phyloP scores from a whole-genome alignment of 2,329 filamentous ascomycete species.

The Clarireedia sp. region DNA sequence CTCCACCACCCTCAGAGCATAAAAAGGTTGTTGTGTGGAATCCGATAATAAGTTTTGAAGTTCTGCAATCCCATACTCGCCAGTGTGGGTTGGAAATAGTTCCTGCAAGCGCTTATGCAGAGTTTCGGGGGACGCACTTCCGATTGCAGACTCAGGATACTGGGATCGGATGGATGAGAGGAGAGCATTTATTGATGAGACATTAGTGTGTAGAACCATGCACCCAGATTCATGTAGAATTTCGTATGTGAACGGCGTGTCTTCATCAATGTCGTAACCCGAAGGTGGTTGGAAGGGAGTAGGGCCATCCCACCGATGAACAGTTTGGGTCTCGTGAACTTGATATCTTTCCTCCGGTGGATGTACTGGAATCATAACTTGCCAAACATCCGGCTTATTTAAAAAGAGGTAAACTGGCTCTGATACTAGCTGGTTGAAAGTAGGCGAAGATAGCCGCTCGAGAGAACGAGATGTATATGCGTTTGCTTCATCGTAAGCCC shows the following conservation, averaged over 20 bases:
- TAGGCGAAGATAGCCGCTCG: no score
- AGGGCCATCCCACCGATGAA: not conserved
- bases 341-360: not conserved
- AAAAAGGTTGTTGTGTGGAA: no score
- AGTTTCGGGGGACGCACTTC: not conserved
- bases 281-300: not conserved
- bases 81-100: not conserved
- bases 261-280: no score
- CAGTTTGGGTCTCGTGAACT: not conserved
- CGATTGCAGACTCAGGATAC: not conserved
- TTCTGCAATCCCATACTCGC: not conserved
- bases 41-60: no score
- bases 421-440: no score
- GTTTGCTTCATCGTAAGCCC: not conserved
- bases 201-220: not conserved
- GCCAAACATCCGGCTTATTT: not conserved
- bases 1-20: no score
- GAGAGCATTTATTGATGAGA: not conserved
- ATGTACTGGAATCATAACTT: not conserved
- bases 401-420: not conserved
- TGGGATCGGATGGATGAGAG: not conserved
- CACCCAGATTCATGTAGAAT: not conserved
- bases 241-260: not conserved
- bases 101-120: not conserved
- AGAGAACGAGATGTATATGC: not conserved